Evolutionary conservation across 1,284 basidiomycete species (phyloP), one percentile per base, ranked within the genome.

Genomic region (Gastroboletus turbinatus): DNA sequence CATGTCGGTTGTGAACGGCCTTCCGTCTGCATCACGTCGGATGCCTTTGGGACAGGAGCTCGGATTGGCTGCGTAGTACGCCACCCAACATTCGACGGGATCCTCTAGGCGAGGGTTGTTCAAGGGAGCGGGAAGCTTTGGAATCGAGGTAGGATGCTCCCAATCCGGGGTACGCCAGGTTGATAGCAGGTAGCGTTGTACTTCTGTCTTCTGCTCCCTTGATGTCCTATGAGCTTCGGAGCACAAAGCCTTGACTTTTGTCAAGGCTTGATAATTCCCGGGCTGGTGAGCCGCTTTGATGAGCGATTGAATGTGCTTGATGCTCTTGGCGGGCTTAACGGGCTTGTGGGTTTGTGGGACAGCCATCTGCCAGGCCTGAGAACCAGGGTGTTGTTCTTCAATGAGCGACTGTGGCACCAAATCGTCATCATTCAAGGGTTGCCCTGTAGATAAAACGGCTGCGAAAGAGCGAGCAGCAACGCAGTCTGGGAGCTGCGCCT

Each of bases 11-110:
- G 76, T 66, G 56, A 64, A 63, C 0, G 78, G 78, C 25, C 63
- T 65, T 16, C 73, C 72, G 56, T 70, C 65, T 19, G 60, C 47
- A 56, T 74, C 73, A 45, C 70, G 72, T 46, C 78, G 72, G 52
- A 79, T 78, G 50, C 78, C 78, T 51, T 73, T 75, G 5, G 78
- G 78, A 67, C 76, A 78, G 1, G 77, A 78, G 49, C 68, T 68
- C 4, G 67, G 73, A 52, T 80, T 75, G 29, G 67, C 65, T 10
- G 72, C 64, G 46, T 78, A 73, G 57, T 78, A 80, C 5, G 73
- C 70, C 33, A 73, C 73, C 78, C 78, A 79, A 29, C 64, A 66
- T 48, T 79, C 77, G 13, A 75, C 70, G 9, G 74, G 73, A 54
- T 78, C 78, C 55, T 78, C 73, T 42, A 74, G 64, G 13, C 76